A percentile compares a stretch with the other conserved stretches of the same genome.
Conservation (phyloP, 768 basidiomycete genomes). For the Epithele typhae region DNA sequence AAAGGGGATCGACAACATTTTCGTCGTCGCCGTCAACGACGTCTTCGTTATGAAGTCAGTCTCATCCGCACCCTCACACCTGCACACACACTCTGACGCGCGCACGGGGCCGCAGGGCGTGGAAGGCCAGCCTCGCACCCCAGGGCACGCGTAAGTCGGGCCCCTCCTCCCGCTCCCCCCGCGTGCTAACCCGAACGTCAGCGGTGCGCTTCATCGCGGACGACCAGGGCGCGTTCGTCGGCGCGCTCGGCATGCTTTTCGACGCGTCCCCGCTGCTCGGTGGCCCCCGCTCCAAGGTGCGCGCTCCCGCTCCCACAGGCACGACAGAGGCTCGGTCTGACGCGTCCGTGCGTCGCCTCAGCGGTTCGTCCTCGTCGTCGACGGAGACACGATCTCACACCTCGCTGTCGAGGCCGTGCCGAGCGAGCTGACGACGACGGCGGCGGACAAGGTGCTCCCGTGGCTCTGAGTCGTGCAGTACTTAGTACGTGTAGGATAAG, state of each 20-base stretch:
- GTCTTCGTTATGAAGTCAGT: slow-evolving; percentile 55
- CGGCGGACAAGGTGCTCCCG: slow-evolving; percentile 39
- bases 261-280: slow-evolving; percentile 57
- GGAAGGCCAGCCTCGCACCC: slow-evolving; percentile 60
- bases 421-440: slow-evolving; percentile 35
- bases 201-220: slow-evolving; percentile 41
- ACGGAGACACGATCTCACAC: slow-evolving; percentile 64
- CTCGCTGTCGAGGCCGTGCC: slow-evolving; percentile 43
- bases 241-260: slow-evolving; percentile 38
- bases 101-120: slow-evolving; percentile 42
- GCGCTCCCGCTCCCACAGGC: neutral
- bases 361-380: slow-evolving; percentile 62
- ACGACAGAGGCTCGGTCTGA: too few species aligned
- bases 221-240: slow-evolving; percentile 50
- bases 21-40: slow-evolving; percentile 77
- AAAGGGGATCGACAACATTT: slow-evolving; percentile 69
- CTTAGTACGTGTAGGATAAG: too few species aligned
- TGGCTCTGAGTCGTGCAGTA: slow-evolving; percentile 22
- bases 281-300: slow-evolving; percentile 54
- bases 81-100: neutral
- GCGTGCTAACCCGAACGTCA: too few species aligned
- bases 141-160: slow-evolving; percentile 46
- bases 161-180: too few species aligned
- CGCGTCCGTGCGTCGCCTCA: slow-evolving; percentile 26
- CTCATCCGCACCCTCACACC: slow-evolving; percentile 5